A percentile compares a stretch with the other conserved stretches of the same genome.
These are phyloP conservation scores for Monosporascus sp. DNA, from an alignment of 2,329 filamentous ascomycete genomes.

Conservation along the genomic window DNA sequence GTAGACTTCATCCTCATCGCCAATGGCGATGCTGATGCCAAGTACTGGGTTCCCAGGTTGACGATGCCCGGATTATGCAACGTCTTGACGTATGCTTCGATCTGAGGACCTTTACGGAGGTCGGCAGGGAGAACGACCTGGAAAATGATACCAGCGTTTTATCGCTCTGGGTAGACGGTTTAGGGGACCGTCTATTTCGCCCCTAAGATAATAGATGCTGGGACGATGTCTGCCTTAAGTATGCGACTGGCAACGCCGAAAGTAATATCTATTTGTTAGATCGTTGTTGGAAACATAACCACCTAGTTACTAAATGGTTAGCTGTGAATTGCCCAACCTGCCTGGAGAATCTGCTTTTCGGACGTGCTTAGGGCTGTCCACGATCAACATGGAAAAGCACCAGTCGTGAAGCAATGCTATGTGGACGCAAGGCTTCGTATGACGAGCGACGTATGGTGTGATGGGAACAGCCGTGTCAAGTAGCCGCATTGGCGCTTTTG, in stretches of 20 bases:
- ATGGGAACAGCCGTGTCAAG: too few species aligned
- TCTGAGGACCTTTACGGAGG: constrained; percentile 29
- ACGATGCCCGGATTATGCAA: constrained; percentile 27
- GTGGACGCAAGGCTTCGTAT: too few species aligned
- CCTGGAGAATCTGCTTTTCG: too few species aligned
- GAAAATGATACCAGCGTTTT: constrained; percentile 30
- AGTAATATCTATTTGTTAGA: too few species aligned
- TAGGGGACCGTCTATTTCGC: constrained; percentile 31
- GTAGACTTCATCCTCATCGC: constrained; percentile 36
- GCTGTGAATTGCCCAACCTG: too few species aligned
- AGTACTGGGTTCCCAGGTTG: constrained; percentile 19
- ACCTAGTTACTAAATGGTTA: too few species aligned
- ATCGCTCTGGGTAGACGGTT: constrained; percentile 30
- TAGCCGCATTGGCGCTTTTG: too few species aligned
- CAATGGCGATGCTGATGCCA: constrained; percentile 26
- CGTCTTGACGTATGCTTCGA: constrained; percentile 30
- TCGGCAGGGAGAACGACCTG: constrained; percentile 24
- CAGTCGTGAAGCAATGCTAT: too few species aligned
- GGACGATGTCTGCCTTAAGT: constrained; percentile 27
- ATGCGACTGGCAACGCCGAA: constrained; percentile 19
- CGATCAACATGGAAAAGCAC: too few species aligned
- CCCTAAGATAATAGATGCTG: constrained; percentile 30
- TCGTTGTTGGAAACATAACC: too few species aligned
- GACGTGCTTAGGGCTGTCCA: too few species aligned
- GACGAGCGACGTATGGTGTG: too few species aligned